phyloP scores from a whole-genome alignment of 805 yeast species.

The Metschnikowia lunata region DNA sequence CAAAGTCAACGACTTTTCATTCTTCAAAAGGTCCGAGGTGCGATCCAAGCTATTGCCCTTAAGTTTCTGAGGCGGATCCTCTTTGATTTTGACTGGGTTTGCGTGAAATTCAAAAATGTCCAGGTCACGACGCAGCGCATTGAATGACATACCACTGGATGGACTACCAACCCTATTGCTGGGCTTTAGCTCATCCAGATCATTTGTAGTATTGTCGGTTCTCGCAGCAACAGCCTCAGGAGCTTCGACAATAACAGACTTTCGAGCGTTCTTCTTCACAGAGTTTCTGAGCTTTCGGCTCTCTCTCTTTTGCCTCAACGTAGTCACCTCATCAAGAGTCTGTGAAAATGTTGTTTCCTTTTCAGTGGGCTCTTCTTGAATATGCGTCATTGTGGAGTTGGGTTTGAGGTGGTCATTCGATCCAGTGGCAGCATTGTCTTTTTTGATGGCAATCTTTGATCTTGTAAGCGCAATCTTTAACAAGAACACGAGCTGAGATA shows the following conservation, averaged over 20 bases:
- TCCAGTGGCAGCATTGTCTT: slow-evolving; percentile 6
- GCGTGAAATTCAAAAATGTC: slow-evolving; percentile 24
- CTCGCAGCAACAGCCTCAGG: slow-evolving; percentile 47
- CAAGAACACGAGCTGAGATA: slow-evolving; percentile 70
- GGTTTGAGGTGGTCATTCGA: slow-evolving; percentile 4
- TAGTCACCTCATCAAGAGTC: slow-evolving; percentile 71
- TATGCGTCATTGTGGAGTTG: slow-evolving; percentile 13
- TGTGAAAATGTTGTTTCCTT: slow-evolving; percentile 54
- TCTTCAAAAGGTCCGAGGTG: slow-evolving; percentile 66
- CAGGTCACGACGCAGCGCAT: slow-evolving; percentile 20
- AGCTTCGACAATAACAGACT: slow-evolving; percentile 61
- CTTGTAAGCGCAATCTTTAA: slow-evolving; percentile 81
- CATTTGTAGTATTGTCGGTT: slow-evolving; percentile 21
- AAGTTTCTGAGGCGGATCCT: slow-evolving; percentile 35
- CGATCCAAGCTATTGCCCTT: slow-evolving; percentile 44
- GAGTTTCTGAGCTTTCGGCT: slow-evolving; percentile 51
- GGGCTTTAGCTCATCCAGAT: slow-evolving; percentile 14
- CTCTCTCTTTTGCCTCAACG: slow-evolving; percentile 70
- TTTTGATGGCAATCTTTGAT: slow-evolving; percentile 56
- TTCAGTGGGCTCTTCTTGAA: slow-evolving; percentile 16
- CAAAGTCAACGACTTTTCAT: slow-evolving; percentile 80
- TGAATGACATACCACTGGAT: slow-evolving; percentile 28
- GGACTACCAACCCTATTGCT: slow-evolving; percentile 20
- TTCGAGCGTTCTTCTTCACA: slow-evolving; percentile 57
- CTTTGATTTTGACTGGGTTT: slow-evolving; percentile 29